Base-by-base conservation (phyloP, 176 grass and related monocot genomes). In the Chrysopogon serrulatus region DNA sequence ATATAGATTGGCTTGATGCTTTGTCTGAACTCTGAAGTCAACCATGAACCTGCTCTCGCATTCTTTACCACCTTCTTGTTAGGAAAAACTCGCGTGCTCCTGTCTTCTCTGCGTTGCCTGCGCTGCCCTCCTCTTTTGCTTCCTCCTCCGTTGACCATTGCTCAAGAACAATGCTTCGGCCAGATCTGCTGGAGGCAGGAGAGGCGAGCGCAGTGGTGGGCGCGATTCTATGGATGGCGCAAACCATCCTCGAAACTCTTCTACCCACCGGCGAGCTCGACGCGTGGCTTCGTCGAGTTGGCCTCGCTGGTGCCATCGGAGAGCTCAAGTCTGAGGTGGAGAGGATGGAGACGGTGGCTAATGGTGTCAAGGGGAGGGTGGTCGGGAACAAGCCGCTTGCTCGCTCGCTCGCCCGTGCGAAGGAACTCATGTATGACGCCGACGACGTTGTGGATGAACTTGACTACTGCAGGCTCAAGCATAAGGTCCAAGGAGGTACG, bases 391-490 rank as follows among this genome's bases (percentile, higher is more conserved):
- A 12, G 71, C 21, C 16, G 41, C 26, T 88, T 5, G 11, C 32
- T 2, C 47, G 72, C 12, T 66, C 37, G 0, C 86, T 88, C 23
- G 18, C 24, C 14, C 37, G 42, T 18, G 23, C 85, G 12, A 43
- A 36, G 41, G 82, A 89, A 23, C 18, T 80, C 21, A 61, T 89
- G 13, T 80, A 79, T 2, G 87, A 85, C 8, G 65, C 87, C 45
- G 82, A 89, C n/a, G 69, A 89, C 7, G 11, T 33, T 2, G 11
- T 89, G 16, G 81, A 89, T 61, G 75, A 89, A 13, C 82, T 89
- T 47, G 75, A 85, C 26, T 85, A 89, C 61, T 80, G 1, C 70
- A 73, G 87, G 71, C 71, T 87, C 13, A 39, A 77, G 0, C 72
- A 82, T 2, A 63, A 63, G 62, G n/a, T 71, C 23, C 0, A 82